phyloP scores from a whole-genome alignment of 1,284 basidiomycete genomes.

The Ceratobasidium sp. region DNA sequence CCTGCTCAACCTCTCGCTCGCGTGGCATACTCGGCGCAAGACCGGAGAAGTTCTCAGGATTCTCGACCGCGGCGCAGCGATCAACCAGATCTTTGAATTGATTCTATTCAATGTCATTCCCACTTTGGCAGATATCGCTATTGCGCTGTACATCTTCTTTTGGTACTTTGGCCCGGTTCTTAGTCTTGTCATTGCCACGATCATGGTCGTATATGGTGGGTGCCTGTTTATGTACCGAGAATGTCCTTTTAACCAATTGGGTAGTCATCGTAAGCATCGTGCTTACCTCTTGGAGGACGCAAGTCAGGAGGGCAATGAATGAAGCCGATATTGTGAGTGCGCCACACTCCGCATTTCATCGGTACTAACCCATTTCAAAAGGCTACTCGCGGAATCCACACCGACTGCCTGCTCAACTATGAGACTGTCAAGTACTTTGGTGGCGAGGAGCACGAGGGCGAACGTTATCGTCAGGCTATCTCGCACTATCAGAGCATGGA shows the following conservation, averaged over 20 bases:
- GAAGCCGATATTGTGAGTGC: constrained; percentile 68
- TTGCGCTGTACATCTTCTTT: constrained; percentile 71
- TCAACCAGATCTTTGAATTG: constrained; percentile 60
- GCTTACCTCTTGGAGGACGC: constrained; percentile 74
- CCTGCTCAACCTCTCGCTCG: constrained; percentile 79
- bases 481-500: constrained; percentile 78
- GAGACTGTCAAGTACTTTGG: constrained; percentile 87
- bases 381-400: constrained; percentile 77
- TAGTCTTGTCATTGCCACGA: constrained; percentile 71
- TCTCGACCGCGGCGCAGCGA: constrained; percentile 66
- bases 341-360: not conserved
- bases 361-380: constrained; percentile 43
- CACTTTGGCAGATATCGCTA: constrained; percentile 75
- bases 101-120: constrained; percentile 82
- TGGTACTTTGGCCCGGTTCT: constrained; percentile 72
- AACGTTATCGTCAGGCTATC: constrained; percentile 75
- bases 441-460: constrained; percentile 79
- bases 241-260: constrained; percentile 40
- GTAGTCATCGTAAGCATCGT: constrained; percentile 47
- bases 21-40: constrained; percentile 80
- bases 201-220: constrained; percentile 78
- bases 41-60: constrained; percentile 72
- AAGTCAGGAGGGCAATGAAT: constrained; percentile 75
- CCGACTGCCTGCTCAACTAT: constrained; percentile 80
- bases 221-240: not conserved